Base-by-base conservation (phyloP, 352 stramenopile species). In the Globisporangium spiculum region DNA sequence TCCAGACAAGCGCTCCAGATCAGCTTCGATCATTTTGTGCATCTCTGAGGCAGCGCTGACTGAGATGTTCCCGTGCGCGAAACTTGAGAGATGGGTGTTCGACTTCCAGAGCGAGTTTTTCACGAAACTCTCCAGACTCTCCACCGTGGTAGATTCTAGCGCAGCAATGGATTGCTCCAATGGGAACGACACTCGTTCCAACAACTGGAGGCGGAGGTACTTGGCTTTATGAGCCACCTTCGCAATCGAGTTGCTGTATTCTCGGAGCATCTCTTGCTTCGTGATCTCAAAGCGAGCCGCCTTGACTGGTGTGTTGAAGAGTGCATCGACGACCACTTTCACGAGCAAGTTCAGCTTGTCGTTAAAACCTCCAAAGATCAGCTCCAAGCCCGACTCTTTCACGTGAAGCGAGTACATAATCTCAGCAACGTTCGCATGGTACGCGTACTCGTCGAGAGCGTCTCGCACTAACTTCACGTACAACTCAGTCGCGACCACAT, bases 21-120 rank as follows among this genome's bases (percentile, higher is more conserved):
- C 70, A 16, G 57, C 34, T 70, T 94, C 84, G 0, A 94, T 68
- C 10, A 79, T 70, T 10, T 64, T 24, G 38, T 82, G 67, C 41
- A 88, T 73, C 60, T 80, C 63, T 0, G 56, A 63, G 2, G 83
- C 84, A 8, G 62, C 66, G 3, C 34, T n/a, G 34, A 68, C 41
- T 0, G 79, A 72, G 53, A 94, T 70, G 63, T 96, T 96, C 24
- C 88, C 88, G 57, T 96, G 85, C 4, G 80, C 86, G 64, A 96
- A 88, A 24, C 76, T 86, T 1, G 79, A 75, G 5, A 94, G 53
- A 63, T 80, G 81, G 4, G 73, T 78, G 14, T 80, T 80, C 16
- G 69, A 66, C 54, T 65, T 61, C 86, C 86, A 96, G 4, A 96
- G 64, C 3, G 70, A 63, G 2, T 61, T 77, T 10, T 72, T 67